phyloP scores from a whole-genome alignment of 2,329 filamentous ascomycete genomes.

The Fusarium luffae region DNA sequence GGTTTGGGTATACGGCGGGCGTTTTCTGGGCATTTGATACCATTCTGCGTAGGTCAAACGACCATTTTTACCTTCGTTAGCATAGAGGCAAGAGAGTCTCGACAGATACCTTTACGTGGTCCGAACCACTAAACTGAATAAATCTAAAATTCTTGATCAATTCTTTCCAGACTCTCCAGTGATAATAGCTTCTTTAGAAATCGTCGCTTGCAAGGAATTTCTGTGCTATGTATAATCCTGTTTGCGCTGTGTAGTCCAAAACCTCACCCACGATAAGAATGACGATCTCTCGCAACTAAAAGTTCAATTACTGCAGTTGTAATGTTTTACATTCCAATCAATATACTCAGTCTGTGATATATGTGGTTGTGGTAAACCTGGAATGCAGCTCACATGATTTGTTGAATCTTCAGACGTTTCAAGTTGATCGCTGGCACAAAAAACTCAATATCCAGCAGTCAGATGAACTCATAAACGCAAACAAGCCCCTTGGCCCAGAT shows the following conservation, averaged over 20 bases:
- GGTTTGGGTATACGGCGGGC: conserved; percentile 34
- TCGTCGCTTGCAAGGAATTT: neutral
- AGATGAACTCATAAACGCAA: neutral
- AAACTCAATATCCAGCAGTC: neutral
- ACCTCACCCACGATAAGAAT: neutral
- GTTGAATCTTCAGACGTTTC: neutral
- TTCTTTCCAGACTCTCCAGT: neutral
- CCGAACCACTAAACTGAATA: conserved; percentile 20
- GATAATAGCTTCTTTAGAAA: neutral
- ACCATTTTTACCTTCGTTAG: conserved; percentile 36
- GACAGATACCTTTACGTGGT: conserved; percentile 19
- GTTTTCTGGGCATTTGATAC: conserved; percentile 44
- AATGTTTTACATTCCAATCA: neutral
- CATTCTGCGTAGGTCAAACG: conserved; percentile 40
- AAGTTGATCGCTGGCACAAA: neutral
- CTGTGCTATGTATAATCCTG: neutral
- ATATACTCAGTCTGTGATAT: neutral
- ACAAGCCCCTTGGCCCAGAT: neutral
- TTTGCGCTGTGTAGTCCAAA: neutral
- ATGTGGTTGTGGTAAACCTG: neutral
- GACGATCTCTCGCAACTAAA: neutral
- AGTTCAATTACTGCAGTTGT: neutral
- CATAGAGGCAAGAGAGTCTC: conserved; percentile 32
- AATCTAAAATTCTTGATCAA: conserved; percentile 11
- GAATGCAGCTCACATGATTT: neutral